Percentiles rank a stretch among this genome's conserved stretches.
Conservation (phyloP, 2,329 filamentous ascomycete species). For the Stachybotrys elegans region DNA sequence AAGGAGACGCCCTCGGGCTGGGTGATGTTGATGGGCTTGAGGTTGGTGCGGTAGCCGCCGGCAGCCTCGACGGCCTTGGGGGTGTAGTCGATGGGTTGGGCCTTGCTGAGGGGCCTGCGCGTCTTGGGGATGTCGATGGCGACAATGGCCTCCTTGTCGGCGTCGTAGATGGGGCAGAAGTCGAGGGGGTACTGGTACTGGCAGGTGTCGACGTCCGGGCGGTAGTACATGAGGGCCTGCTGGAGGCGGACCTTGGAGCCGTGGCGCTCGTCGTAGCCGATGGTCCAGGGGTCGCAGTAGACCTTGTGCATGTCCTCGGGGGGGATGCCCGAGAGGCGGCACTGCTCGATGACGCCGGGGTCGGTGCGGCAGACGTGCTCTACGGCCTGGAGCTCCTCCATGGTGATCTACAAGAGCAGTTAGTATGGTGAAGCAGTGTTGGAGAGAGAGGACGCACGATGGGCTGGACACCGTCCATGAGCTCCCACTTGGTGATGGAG, state of each 20-base stretch:
- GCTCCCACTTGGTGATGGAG: conserved; percentile 65
- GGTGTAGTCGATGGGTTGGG: conserved; percentile 74
- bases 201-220: conserved; percentile 76
- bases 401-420: conserved; percentile 60
- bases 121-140: conserved; percentile 79
- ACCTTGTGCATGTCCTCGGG: conserved; percentile 88
- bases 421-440: background rate
- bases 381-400: conserved; percentile 81
- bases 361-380: conserved; percentile 73
- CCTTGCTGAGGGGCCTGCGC: conserved; percentile 68
- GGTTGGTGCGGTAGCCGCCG: conserved; percentile 69
- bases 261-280: conserved; percentile 88
- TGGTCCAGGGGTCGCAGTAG: conserved; percentile 95
- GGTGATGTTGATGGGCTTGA: conserved; percentile 84
- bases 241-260: conserved; percentile 75
- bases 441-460: conserved; percentile 45
- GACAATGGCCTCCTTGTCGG: conserved; percentile 71
- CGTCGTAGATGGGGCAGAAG: conserved; percentile 89
- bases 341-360: conserved; percentile 86
- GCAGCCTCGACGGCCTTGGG: conserved; percentile 65
- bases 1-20: conserved; percentile 90
- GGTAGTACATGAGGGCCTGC: conserved; percentile 94
- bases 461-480: conserved; percentile 73
- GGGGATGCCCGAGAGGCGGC: conserved; percentile 74
- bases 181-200: conserved; percentile 91